Conservation (phyloP, 2,329 filamentous ascomycete species). For the Diaporthe sp. region DNA sequence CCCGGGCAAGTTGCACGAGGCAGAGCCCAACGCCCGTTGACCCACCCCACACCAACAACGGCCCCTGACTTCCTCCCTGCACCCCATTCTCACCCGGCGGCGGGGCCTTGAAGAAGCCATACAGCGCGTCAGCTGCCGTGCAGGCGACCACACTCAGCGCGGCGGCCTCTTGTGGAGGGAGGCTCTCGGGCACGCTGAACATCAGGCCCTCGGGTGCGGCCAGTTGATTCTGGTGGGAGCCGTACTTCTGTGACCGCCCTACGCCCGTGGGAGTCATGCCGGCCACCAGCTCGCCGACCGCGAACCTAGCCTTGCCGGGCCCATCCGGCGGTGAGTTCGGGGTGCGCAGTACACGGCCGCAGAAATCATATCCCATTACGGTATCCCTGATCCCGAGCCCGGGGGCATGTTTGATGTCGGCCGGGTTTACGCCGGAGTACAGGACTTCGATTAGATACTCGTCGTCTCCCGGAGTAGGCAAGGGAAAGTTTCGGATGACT, state of each 20-base stretch:
- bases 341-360: slow-evolving; percentile 17
- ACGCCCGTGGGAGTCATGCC: background rate
- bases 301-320: background rate
- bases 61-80: background rate
- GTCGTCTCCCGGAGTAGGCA: slow-evolving; percentile 9
- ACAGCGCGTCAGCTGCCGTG: slow-evolving; percentile 1
- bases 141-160: background rate
- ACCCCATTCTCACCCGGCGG: background rate
- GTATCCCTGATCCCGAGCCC: slow-evolving; percentile 33
- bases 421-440: slow-evolving; percentile 40
- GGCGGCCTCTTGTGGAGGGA: slow-evolving; percentile 10
- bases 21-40: slow-evolving; percentile 2
- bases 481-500: background rate
- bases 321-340: background rate
- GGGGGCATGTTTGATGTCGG: slow-evolving; percentile 36
- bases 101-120: slow-evolving; percentile 3
- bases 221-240: background rate
- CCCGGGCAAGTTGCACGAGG: slow-evolving; percentile 5
- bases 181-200: background rate
- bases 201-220: background rate
- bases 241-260: background rate
- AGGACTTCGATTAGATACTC: slow-evolving; percentile 36
- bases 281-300: slow-evolving; percentile 3
- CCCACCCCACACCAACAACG: slow-evolving; percentile 9
- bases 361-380: slow-evolving; percentile 41